Percentiles rank a stretch among this genome's conserved stretches.
These are phyloP conservation scores for Talaromyces verruculosus DNA, from an alignment of 2,329 filamentous ascomycete genomes.

Conservation along the genomic window DNA sequence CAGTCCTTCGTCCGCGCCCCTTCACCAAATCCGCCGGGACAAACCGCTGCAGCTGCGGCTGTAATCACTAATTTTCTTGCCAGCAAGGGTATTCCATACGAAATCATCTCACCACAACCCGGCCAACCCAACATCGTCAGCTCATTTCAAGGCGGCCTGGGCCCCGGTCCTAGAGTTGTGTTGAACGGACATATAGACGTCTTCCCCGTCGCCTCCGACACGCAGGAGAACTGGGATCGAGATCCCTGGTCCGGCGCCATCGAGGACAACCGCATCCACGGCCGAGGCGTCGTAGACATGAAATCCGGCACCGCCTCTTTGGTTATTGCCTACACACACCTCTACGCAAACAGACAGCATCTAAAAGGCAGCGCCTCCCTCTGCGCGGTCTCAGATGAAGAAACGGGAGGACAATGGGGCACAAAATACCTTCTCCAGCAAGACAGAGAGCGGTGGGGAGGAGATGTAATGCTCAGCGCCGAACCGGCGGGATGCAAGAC, in stretches of 20 bases:
- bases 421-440: slow-evolving; percentile 38
- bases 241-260: slow-evolving; percentile 42
- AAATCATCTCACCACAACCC: background rate
- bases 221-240: slow-evolving; percentile 31
- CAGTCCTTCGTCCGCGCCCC: background rate
- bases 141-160: background rate
- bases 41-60: background rate
- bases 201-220: slow-evolving; percentile 39
- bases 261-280: slow-evolving; percentile 34
- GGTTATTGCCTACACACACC: slow-evolving; percentile 41
- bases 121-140: slow-evolving; percentile 10
- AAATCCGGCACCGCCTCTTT: slow-evolving; percentile 45
- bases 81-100: background rate
- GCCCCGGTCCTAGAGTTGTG: slow-evolving; percentile 32
- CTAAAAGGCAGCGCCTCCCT: slow-evolving; percentile 30
- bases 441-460: slow-evolving; percentile 35
- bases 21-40: slow-evolving; percentile 7
- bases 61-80: background rate
- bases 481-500: slow-evolving; percentile 43
- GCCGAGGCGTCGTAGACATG: slow-evolving; percentile 47
- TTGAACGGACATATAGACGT: slow-evolving; percentile 48
- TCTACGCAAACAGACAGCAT: slow-evolving; percentile 26
- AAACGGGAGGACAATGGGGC: slow-evolving; percentile 41
- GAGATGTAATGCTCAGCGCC: slow-evolving; percentile 42
- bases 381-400: slow-evolving; percentile 44